phyloP scores from a whole-genome alignment of 306 rosid genomes.

The Cicer cuneatum region DNA sequence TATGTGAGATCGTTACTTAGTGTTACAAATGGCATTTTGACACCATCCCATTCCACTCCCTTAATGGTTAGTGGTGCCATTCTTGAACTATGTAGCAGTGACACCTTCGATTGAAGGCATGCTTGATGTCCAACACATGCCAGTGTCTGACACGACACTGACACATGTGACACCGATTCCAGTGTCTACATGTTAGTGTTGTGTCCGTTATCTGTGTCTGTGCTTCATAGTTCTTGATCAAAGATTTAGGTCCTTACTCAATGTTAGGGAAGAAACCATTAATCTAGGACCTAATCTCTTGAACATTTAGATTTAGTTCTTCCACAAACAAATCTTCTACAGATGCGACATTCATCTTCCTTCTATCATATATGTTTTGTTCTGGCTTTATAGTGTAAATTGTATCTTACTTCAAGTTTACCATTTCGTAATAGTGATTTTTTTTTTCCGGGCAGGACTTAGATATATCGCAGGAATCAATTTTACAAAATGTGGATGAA shows the following conservation, averaged over 20 bases:
- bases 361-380: constrained; percentile 13
- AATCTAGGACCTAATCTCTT: constrained; percentile 5
- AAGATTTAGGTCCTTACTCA: constrained; percentile 5
- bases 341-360: neutral
- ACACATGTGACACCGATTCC: too few relatives aligned
- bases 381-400: constrained; percentile 1
- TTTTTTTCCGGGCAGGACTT: constrained; percentile 69
- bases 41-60: constrained; percentile 1
- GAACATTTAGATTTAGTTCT: constrained; percentile 16
- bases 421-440: constrained; percentile 34
- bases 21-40: constrained; percentile 26
- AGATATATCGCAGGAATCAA: constrained; percentile 87
- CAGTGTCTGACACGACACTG: too few relatives aligned
- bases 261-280: constrained; percentile 23
- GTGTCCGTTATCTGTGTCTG: too few relatives aligned
- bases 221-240: neutral
- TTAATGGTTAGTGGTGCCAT: neutral
- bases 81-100: too few relatives aligned
- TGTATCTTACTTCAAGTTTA: constrained; percentile 33
- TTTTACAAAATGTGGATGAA: constrained; percentile 88
- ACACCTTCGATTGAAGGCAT: too few relatives aligned
- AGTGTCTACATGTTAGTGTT: too few relatives aligned
- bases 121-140: too few relatives aligned
- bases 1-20: neutral
- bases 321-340: constrained; percentile 13